Conservation (phyloP, 148 eudicot species). For the Rhododendron molle region DNA sequence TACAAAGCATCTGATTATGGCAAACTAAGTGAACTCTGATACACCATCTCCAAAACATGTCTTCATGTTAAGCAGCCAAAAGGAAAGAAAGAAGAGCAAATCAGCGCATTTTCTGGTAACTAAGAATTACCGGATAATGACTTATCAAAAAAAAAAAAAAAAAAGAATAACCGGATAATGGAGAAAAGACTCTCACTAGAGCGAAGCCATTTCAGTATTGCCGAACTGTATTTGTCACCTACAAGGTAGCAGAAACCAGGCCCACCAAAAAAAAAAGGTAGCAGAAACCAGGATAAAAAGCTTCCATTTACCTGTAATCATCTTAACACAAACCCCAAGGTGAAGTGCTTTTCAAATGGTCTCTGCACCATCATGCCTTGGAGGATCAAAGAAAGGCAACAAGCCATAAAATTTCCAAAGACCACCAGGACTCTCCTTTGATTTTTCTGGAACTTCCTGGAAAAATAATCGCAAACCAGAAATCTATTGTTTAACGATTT, state of each 20-base stretch:
- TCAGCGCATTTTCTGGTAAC: neutral
- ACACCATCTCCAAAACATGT: neutral
- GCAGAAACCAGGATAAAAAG: neutral
- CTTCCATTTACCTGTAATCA: constrained; percentile 55
- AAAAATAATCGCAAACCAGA: constrained; percentile 11
- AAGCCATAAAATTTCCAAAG: constrained; percentile 69
- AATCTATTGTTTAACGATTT: neutral
- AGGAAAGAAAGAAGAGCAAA: neutral
- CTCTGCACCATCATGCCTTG: constrained; percentile 78
- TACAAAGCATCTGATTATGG: neutral
- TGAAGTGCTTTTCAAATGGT: constrained; percentile 69
- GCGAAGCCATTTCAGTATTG: no score
- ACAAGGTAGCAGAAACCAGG: neutral
- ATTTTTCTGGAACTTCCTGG: constrained; percentile 60
- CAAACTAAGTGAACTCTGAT: neutral
- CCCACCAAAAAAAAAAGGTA: no score
- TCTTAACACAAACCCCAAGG: constrained; percentile 75
- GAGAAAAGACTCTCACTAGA: neutral
- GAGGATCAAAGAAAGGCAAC: constrained; percentile 76
- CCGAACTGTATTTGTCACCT: neutral
- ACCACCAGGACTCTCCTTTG: constrained; percentile 52
- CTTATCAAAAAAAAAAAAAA: no score
- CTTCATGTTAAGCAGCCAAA: no score
- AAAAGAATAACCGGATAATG: neutral
- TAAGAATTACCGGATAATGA: neutral